Evolutionary conservation across 106 monocot species (phyloP).

Genomic region (Vanilla planifolia): DNA sequence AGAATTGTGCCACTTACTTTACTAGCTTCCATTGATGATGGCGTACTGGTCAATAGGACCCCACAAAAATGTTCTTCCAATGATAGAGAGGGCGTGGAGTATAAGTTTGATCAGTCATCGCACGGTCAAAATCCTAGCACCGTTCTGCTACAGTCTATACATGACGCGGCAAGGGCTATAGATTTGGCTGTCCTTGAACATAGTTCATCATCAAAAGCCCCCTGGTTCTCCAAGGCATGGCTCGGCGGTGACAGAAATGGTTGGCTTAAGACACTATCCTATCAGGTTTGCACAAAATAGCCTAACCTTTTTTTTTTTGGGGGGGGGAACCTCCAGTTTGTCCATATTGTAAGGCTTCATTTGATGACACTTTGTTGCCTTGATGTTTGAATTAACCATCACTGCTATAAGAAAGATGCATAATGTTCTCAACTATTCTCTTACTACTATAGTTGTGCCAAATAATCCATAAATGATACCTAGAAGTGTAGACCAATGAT

Average conservation of each 20-base stretch:
- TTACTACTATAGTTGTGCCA: too few relatives aligned
- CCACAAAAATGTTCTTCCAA: slow-evolving; percentile 31
- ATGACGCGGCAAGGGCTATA: slow-evolving; percentile 85
- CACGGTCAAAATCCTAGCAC: slow-evolving; percentile 53
- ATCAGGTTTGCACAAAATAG: slow-evolving; percentile 52
- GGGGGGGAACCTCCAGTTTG: too few relatives aligned
- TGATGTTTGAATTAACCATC: background rate
- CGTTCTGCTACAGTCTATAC: slow-evolving; percentile 69
- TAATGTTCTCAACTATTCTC: too few relatives aligned
- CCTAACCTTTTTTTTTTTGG: background rate
- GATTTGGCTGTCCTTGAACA: slow-evolving; percentile 75
- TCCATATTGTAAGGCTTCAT: too few relatives aligned
- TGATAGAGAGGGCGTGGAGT: slow-evolving; percentile 39
- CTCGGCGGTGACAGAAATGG: slow-evolving; percentile 78
- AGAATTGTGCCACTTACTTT: slow-evolving; percentile 17
- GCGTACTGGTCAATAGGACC: slow-evolving; percentile 41
- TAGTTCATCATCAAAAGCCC: slow-evolving; percentile 41
- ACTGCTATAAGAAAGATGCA: too few relatives aligned
- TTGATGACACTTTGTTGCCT: background rate
- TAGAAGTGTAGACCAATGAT: too few relatives aligned
- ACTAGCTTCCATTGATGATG: slow-evolving; percentile 50
- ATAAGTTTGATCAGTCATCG: slow-evolving; percentile 47
- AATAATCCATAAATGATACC: too few relatives aligned
- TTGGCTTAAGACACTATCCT: slow-evolving; percentile 82
- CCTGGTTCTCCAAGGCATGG: slow-evolving; percentile 91